phyloP scores from a whole-genome alignment of 768 basidiomycete species.

The Kwoniella bestiolae region DNA sequence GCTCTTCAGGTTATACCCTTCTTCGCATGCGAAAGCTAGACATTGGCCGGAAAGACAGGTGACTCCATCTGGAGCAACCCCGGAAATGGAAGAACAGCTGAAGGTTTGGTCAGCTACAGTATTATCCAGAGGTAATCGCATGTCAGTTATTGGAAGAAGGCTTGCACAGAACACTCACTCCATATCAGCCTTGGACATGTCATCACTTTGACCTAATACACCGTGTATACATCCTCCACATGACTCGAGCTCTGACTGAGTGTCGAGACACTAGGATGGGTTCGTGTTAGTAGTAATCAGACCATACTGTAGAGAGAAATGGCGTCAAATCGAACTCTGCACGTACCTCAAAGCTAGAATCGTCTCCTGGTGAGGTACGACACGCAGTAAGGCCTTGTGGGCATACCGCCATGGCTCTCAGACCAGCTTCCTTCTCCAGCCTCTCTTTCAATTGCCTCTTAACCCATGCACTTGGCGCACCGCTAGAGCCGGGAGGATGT shows the following conservation, averaged over 20 bases:
- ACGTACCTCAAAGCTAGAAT: constrained; percentile 2
- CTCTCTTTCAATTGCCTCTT: background rate
- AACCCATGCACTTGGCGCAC: background rate
- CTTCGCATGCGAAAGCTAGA: no score
- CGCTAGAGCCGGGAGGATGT: constrained; percentile 8
- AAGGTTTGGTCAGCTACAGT: no score
- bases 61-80: no score
- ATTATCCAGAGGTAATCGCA: no score
- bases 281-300: no score
- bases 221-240: background rate
- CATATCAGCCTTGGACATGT: background rate
- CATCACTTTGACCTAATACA: background rate
- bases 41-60: no score
- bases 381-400: constrained; percentile 4
- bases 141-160: no score
- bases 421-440: background rate
- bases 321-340: no score
- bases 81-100: no score
- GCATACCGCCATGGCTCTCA: background rate
- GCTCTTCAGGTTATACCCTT: no score
- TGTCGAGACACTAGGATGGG: constrained; percentile 1
- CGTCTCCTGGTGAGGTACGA: background rate
- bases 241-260: background rate
- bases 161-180: background rate
- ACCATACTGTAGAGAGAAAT: no score